Evolutionary conservation across 2,329 filamentous ascomycete genomes (phyloP), one percentile per base, ranked within the genome.

Genomic region (Bertia moriformis): DNA sequence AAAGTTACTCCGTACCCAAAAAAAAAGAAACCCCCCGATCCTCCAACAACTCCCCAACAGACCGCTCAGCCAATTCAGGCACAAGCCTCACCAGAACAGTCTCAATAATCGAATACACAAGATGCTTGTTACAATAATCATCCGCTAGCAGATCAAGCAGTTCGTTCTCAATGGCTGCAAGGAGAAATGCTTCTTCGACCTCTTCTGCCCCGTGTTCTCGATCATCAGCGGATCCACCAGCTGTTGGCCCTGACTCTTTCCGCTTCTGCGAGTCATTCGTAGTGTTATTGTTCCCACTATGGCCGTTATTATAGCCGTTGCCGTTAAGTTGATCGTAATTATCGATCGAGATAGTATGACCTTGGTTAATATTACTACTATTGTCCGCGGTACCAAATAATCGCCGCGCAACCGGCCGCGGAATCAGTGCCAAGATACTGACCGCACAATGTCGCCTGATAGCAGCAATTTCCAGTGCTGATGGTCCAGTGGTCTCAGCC

Each of bases 91-190:
- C 58, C 14, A 78, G 51, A 3, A 77, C 50, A 24, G 69, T 52
- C 48, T 79, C 75, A 18, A 78, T 53, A 39, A 76, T 63, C 14
- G 62, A 60, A 46, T 75, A 75, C 17, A 78, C 55, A 18, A 79
- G 55, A 53, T 78, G 71, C 53, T 73, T 75, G 52, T 79, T 79
- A 54, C 75, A 61, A 48, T 77, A 78, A 19, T 57, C 53, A 51
- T 78, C 73, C 3, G 63, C 68, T 39, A 77, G 66, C 35, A 71
- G 57, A 43, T 69, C 67, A 40, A 79, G 56, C 17, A 70, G 51
- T 10, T 35, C 32, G 7, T 10, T 7, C 43, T 43, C 40, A 46
- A 44, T 35, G 10, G 32, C 32, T 12, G 10, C 10, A 7, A 35
- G 39, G 49, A 35, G 12, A 17, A 10, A 15, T 7, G 15, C 7